phyloP scores from a whole-genome alignment of 176 grass and related monocot species.

The Ensete ventricosum region DNA sequence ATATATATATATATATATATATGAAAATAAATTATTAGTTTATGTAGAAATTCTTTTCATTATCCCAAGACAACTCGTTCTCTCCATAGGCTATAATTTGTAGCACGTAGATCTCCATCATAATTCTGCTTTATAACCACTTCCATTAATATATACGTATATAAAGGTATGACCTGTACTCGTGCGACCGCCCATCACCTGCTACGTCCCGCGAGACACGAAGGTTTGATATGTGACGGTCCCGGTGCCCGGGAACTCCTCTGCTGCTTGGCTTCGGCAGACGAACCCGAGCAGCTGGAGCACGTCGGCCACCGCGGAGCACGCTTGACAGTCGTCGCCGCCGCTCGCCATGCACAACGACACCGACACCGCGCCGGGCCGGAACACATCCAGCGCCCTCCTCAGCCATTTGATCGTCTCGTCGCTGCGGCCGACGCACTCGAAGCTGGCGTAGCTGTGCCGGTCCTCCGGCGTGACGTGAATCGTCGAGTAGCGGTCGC shows the following conservation, averaged over 20 bases:
- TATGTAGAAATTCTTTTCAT: too few relatives aligned
- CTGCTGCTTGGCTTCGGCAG: constrained; percentile 10
- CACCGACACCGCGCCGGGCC: constrained; percentile 11
- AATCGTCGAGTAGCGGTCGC: constrained; percentile 33
- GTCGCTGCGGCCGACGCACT: constrained; percentile 15
- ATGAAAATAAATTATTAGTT: too few relatives aligned
- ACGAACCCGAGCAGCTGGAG: constrained; percentile 20
- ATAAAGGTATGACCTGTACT: too few relatives aligned
- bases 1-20: too few relatives aligned
- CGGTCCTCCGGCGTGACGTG: constrained; percentile 45
- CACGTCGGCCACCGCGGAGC: constrained; percentile 5
- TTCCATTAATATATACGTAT: too few relatives aligned
- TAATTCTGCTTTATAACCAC: too few relatives aligned
- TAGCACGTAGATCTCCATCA: too few relatives aligned
- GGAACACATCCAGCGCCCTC: not conserved
- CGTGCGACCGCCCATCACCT: too few relatives aligned
- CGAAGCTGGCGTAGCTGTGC: constrained; percentile 47
- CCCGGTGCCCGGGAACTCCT: constrained; percentile 19
- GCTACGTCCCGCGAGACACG: not conserved
- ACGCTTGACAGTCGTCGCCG: not conserved
- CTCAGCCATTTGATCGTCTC: not conserved
- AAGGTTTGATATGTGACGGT: constrained; percentile 36
- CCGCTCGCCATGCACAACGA: constrained; percentile 12
- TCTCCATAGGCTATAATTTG: too few relatives aligned
- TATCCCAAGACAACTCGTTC: too few relatives aligned